These are phyloP conservation scores for Plenodomus biglobosus DNA, from an alignment of 2,329 filamentous ascomycete species.

Conservation along the genomic window DNA sequence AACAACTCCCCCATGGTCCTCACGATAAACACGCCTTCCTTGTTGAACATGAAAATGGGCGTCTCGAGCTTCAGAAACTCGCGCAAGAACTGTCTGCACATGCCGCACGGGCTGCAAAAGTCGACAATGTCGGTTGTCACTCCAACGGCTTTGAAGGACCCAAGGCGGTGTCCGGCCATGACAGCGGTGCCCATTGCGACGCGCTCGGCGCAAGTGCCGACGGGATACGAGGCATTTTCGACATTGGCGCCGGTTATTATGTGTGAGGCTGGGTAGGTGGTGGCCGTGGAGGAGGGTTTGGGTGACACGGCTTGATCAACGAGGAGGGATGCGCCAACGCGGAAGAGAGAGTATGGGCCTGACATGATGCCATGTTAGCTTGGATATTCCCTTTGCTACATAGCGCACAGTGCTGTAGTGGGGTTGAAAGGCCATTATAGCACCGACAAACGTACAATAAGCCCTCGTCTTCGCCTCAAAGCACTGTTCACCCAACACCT, in stretches of 20 bases:
- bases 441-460: conserved; percentile 70
- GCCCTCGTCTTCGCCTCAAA: conserved; percentile 73
- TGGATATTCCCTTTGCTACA: not conserved
- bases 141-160: conserved; percentile 67
- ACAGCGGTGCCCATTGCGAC: conserved; percentile 82
- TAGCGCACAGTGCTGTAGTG: not conserved
- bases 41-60: conserved; percentile 92
- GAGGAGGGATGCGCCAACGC: conserved; percentile 81
- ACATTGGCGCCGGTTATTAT: conserved; percentile 71
- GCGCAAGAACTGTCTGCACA: conserved; percentile 81
- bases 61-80: conserved; percentile 55
- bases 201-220: conserved; percentile 93
- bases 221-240: conserved; percentile 90
- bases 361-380: not conserved
- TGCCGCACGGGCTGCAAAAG: conserved; percentile 72
- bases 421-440: too few species aligned
- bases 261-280: conserved; percentile 40
- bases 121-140: conserved; percentile 74
- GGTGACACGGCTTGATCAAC: conserved; percentile 18
- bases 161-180: conserved; percentile 54
- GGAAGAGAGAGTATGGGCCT: conserved; percentile 88
- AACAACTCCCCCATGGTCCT: conserved; percentile 66
- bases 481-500: conserved; percentile 62
- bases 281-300: conserved; percentile 14
- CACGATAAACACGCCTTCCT: conserved; percentile 70